Base-by-base conservation (phyloP, 257 asterid genomes). In the Solanum boliviense region DNA sequence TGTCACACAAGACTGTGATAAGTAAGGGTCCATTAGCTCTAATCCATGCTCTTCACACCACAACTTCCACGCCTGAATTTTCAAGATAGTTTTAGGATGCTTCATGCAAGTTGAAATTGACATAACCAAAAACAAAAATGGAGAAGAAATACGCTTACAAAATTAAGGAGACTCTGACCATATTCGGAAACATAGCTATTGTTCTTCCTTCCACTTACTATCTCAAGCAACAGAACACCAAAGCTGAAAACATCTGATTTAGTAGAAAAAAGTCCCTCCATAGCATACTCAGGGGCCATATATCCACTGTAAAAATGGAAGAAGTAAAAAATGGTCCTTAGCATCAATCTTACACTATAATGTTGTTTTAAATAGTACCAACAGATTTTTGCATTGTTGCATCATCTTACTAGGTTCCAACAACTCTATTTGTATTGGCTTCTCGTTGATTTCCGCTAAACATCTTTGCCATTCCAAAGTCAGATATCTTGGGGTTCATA, bases 401-500 rank as follows among this genome's bases (percentile, higher is more conserved):
- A 48, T 20, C 13, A 44, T 15, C 84, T 84, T 34, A 84, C 87
- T 62, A 84, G 73, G 87, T 84, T 65, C 87, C 87, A 67, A 84
- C 87, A 60, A 84, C 87, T 84, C 87, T 84, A n/a, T 44, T 84
- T 67, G 87, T 84, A 60, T 84, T 84, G 87, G 65, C 87, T 36
- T 36, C 39, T 44, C 36, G 12, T 56, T 65, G 79, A 34, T 84
- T 84, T 62, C 27, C 79, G 12, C 62, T 35, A 84, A 65, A 84
- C 29, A 84, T 84, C 60, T 70, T 84, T 60, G 79, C 65, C 62
- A 84, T 65, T 65, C 79, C 87, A 44, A 84, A 65, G 76, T 84
- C 79, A 1, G 87, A 84, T 84, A 84, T 84, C 87, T 65, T 84
- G 9, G 79, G 62, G 60, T 60, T 44, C 87, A 84, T 84, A 41